Base-by-base conservation (phyloP, 768 basidiomycete species). In the Xerocomellus chrysenteron region DNA sequence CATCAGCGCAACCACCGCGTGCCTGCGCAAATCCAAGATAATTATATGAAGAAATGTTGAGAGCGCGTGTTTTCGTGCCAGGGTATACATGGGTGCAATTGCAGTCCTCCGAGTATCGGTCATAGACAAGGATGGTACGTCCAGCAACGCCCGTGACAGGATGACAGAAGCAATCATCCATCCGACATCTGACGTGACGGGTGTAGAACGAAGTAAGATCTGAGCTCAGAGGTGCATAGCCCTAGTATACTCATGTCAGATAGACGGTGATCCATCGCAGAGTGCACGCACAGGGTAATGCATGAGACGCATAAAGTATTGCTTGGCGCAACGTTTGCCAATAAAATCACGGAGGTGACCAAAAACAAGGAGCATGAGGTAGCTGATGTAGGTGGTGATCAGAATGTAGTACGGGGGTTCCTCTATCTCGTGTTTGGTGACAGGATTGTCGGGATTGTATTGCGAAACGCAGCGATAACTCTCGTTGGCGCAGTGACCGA, bases 201-300 rank as follows among this genome's bases (percentile, higher is more conserved):
- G 95, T 96, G 80, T 98, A 98, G 78, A 98, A 99, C 7, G 97
- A 98, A 73, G 98, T 96, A 63, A 98, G 98, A 72, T 98, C 97
- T 10, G 94, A 97, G 75, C 94, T 96, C 57, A 98, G 81, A 6
- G 97, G 91, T 2, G 95, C 96, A 67, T 97, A 95, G 54, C 96
- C 97, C 94, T 98, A 71, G 41, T n/a, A 48, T 16, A 24, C 0
- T 32, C 17, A 13, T 33, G 47, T 64, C 16, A 66, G 51, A 47
- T 41, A 55, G 40, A 54, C 28, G 50, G 5, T 14, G 43, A 56
- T 53, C n/a, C 35, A 54, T 17, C 0, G 49, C 21, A 21, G 17
- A 37, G 35, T 52, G n/a, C 1, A 80, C 94, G 74, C 68, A 96
- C 95, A 65, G 93, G 79, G 60, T 81, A 77, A 47, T 93, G 88